Conservation (phyloP, 257 asterid genomes). For the Cinchona pubescens region DNA sequence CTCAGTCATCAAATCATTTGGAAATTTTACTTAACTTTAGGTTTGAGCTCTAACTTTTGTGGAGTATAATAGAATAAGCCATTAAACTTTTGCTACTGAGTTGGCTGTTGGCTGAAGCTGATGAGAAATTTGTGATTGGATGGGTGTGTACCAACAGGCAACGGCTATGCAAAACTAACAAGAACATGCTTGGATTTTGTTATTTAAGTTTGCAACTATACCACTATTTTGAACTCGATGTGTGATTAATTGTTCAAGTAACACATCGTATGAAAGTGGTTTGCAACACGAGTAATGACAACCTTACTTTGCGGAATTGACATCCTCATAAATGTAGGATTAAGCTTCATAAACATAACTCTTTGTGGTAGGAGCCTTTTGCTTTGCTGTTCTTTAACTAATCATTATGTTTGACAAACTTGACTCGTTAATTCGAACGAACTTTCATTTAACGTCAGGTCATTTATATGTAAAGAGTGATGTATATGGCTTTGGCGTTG, state of each 20-base stretch:
- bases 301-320: neutral
- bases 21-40: neutral
- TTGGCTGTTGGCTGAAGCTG: neutral
- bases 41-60: neutral
- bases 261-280: neutral
- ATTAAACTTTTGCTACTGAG: neutral
- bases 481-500: slow-evolving; percentile 49
- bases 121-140: neutral
- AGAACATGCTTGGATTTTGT: neutral
- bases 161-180: neutral
- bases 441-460: slow-evolving; percentile 22
- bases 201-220: neutral
- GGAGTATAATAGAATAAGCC: neutral
- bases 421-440: neutral
- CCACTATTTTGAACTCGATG: no score
- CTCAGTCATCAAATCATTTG: neutral
- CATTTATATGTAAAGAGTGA: slow-evolving; percentile 49
- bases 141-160: neutral
- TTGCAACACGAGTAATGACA: neutral
- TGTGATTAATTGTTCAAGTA: neutral
- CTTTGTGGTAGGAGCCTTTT: neutral
- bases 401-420: neutral
- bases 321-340: no score
- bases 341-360: neutral
- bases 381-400: neutral